These are phyloP conservation scores for Pyrrhoderma noxium DNA, from an alignment of 1,284 basidiomycete species.

Conservation along the genomic window DNA sequence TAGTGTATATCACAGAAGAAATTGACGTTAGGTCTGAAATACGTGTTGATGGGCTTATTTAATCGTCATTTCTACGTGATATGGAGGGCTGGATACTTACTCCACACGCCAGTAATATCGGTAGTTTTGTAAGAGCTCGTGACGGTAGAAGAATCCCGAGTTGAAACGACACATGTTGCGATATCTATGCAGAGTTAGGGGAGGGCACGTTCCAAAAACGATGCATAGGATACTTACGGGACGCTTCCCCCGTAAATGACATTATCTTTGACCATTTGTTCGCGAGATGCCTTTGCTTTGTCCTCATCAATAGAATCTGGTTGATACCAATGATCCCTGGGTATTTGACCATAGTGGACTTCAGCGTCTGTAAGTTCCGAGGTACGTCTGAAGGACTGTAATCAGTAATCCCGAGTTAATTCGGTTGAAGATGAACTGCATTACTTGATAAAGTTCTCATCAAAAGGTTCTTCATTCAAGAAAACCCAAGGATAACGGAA, in stretches of 20 bases:
- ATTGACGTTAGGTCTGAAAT: constrained; percentile 67
- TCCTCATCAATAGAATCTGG: constrained; percentile 79
- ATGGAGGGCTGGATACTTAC: constrained; percentile 23
- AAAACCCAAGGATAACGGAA: constrained; percentile 84
- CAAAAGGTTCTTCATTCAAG: constrained; percentile 76
- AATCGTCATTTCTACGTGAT: background rate
- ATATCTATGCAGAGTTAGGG: constrained; percentile 38
- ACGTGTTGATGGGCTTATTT: constrained; percentile 4
- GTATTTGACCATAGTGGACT: constrained; percentile 79
- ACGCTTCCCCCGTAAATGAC: constrained; percentile 87
- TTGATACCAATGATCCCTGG: constrained; percentile 78
- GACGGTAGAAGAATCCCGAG: constrained; percentile 64
- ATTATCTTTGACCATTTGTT: constrained; percentile 69
- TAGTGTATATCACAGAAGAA: constrained; percentile 84
- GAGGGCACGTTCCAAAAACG: background rate
- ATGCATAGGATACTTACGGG: constrained; percentile 36
- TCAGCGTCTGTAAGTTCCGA: constrained; percentile 56
- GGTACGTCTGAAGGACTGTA: constrained; percentile 43
- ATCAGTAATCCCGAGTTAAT: too few species aligned
- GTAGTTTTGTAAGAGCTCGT: constrained; percentile 43
- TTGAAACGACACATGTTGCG: constrained; percentile 94
- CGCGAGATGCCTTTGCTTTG: constrained; percentile 64
- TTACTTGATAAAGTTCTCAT: constrained; percentile 72
- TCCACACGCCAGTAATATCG: constrained; percentile 68
- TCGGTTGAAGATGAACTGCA: too few species aligned